Evolutionary conservation across 1,139 yeast species (phyloP), one percentile per base, ranked within the genome.

Genomic region (Scheffersomyces insectosa): DNA sequence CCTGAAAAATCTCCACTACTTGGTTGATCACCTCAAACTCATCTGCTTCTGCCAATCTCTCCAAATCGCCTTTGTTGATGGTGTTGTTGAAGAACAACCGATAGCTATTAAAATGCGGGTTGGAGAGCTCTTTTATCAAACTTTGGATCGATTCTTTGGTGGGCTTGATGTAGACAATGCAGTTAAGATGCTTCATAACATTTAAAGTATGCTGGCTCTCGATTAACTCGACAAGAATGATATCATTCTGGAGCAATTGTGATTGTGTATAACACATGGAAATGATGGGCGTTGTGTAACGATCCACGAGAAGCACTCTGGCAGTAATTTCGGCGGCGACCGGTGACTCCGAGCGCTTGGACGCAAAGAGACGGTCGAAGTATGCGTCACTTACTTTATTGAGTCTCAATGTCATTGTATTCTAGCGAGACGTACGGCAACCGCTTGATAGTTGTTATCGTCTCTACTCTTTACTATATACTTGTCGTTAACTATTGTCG

Each of bases 201-300:
- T 80, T 81, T 52, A 91, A 89, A 33, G 89, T 72, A 30, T 69
- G 62, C n/a, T 68, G 64, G 55, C 88, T 88, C 41, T 69, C 75
- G 9, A 74, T 82, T 83, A 53, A 83, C 44, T 90, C 97, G 38
- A 90, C 83, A 40, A 93, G 72, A 47, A 88, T 89, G 15, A 93
- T 80, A 49, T 91, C 96, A 52, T 88, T 81, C 50, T 85, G 83
- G 39, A 93, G 75, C 40, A 93, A 74, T 50, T 85, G 87, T 5
- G 95, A 84, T 63, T 95, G 99, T 2, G 97, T 86, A 36, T 95
- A 81, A 52, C 87, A 82, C 78, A 93, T 77, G 12, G 97, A 89
- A 16, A 95, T 81, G 27, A 90, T 81, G 0, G 90, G 77, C 12
- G 95, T 87, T 40, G 99, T 93, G 51, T 76, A 74, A 43, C 79